Percentiles rank a stretch among this genome's conserved stretches.
phyloP scores from a whole-genome alignment of 768 basidiomycete species.

The Collybia sordida region DNA sequence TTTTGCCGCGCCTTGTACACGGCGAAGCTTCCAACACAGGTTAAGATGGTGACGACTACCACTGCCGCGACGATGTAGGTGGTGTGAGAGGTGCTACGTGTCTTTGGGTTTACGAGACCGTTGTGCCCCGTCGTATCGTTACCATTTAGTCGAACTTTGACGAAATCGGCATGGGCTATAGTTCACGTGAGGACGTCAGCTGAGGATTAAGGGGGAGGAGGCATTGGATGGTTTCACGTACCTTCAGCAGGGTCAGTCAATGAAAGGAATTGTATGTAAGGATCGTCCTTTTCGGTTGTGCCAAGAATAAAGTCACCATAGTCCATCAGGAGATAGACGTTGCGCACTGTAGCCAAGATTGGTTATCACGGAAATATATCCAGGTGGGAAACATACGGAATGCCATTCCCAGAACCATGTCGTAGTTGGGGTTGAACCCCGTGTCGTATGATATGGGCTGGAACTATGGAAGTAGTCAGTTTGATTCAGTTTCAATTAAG shows the following conservation, averaged over 20 bases:
- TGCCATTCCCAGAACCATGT: constrained; percentile 72
- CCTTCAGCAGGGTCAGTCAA: constrained; percentile 48
- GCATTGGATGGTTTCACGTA: constrained; percentile 12
- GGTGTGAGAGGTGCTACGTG: neutral
- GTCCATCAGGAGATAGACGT: constrained; percentile 62
- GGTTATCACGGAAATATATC: neutral
- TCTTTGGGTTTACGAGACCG: constrained; percentile 1
- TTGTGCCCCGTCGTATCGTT: constrained; percentile 24
- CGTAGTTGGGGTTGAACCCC: constrained; percentile 43
- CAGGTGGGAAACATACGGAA: constrained; percentile 47
- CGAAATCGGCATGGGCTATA: constrained; percentile 36
- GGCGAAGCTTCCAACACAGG: constrained; percentile 9
- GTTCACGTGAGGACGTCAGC: neutral
- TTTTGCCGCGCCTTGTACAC: constrained; percentile 9
- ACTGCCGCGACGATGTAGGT: constrained; percentile 18
- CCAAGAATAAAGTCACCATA: constrained; percentile 61
- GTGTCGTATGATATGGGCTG: constrained; percentile 60
- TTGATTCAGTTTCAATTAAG: neutral
- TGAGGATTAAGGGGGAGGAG: constrained; percentile 5
- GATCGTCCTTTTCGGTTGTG: constrained; percentile 34
- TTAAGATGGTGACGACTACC: constrained; percentile 10
- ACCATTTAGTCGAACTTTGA: constrained; percentile 31
- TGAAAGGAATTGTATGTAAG: constrained; percentile 65
- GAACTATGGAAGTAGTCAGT: constrained; percentile 42
- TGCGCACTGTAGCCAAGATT: constrained; percentile 49